Evolutionary conservation across 148 eudicot species (phyloP).

Genomic region (Limonium bicolor): DNA sequence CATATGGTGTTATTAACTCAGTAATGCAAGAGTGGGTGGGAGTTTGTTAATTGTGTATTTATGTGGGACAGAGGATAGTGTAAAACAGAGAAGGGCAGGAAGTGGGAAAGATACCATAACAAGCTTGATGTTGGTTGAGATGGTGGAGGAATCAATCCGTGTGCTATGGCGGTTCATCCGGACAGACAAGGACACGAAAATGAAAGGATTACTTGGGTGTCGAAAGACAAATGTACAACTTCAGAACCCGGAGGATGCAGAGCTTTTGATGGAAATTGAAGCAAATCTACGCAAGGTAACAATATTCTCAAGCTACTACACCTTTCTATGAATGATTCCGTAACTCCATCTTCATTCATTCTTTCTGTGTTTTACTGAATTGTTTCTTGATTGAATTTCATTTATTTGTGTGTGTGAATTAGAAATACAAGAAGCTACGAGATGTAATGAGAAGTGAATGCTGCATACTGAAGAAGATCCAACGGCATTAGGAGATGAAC

Average conservation of each 20-base stretch:
- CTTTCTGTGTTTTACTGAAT: neutral
- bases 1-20: too few relatives aligned
- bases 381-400: too few relatives aligned
- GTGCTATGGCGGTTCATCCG: conserved; percentile 65
- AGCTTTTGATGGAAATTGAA: conserved; percentile 33
- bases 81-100: conserved; percentile 27
- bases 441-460: conserved; percentile 41
- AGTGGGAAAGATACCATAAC: conserved; percentile 44
- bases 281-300: conserved; percentile 48
- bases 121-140: conserved; percentile 63
- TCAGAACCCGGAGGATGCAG: conserved; percentile 33
- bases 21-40: too few relatives aligned
- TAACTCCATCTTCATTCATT: neutral
- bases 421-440: conserved; percentile 72
- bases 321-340: neutral
- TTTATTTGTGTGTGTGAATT: too few relatives aligned
- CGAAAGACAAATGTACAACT: conserved; percentile 23
- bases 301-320: neutral
- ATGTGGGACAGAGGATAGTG: conserved; percentile 46
- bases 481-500: conserved; percentile 11
- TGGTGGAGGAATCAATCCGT: conserved; percentile 69
- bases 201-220: conserved; percentile 6
- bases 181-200: conserved; percentile 41
- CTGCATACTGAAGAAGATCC: conserved; percentile 45
- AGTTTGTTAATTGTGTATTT: too few relatives aligned